phyloP scores from a whole-genome alignment of 2,329 filamentous ascomycete genomes.

The Colletotrichum falcatum region DNA sequence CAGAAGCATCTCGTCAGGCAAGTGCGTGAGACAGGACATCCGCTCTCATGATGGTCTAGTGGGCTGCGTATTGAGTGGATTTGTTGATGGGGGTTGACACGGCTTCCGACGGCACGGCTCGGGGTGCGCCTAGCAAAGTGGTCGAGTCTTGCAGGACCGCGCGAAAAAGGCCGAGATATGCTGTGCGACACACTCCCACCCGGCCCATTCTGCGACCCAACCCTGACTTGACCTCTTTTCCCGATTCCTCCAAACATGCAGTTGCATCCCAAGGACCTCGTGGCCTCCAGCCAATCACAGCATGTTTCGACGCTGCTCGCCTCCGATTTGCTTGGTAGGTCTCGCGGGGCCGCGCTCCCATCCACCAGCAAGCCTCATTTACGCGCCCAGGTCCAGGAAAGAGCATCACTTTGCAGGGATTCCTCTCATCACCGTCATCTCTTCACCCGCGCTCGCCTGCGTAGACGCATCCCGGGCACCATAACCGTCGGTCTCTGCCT shows the following conservation, averaged over 20 bases:
- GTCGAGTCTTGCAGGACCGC: constrained; percentile 20
- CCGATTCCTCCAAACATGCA: constrained; percentile 35
- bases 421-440: constrained; percentile 44
- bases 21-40: constrained; percentile 49
- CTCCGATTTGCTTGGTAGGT: constrained; percentile 61
- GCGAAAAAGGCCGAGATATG: constrained; percentile 38
- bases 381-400: constrained; percentile 58
- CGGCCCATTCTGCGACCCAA: constrained; percentile 41
- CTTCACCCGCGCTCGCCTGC: constrained; percentile 35
- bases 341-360: constrained; percentile 54
- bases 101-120: constrained; percentile 23
- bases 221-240: constrained; percentile 39
- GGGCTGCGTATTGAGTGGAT: constrained; percentile 10
- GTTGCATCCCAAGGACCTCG: constrained; percentile 30
- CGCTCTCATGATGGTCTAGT: constrained; percentile 14
- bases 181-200: constrained; percentile 38
- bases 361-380: constrained; percentile 63
- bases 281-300: constrained; percentile 56
- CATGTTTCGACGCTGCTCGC: constrained; percentile 50
- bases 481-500: constrained; percentile 44
- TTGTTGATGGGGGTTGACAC: constrained; percentile 24
- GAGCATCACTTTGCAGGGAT: constrained; percentile 53
- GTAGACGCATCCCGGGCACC: constrained; percentile 6
- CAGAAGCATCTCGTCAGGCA: constrained; percentile 46
- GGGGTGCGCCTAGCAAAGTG: constrained; percentile 31